Evolutionary conservation across 257 asterid species (phyloP).

Genomic region (Solanum pinnatisectum): DNA sequence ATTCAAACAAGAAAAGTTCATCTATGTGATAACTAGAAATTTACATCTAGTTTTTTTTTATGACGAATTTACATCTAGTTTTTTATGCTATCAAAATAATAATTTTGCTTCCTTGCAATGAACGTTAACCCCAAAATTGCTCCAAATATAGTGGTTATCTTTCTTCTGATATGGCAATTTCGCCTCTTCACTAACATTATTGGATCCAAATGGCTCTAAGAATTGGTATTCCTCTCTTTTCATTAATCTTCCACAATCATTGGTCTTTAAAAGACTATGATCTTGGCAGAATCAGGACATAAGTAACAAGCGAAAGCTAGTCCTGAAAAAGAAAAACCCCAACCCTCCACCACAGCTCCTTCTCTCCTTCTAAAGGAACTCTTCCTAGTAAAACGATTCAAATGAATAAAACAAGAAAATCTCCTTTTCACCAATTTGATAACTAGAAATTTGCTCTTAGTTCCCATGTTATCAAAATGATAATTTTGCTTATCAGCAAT

Average conservation of each 20-base stretch:
- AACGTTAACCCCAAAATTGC: neutral
- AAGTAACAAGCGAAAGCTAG: neutral
- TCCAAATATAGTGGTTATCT: neutral
- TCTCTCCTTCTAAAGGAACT: neutral
- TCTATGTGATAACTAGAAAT: neutral
- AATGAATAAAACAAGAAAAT: neutral
- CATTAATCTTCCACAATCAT: neutral
- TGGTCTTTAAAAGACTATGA: neutral
- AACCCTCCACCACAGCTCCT: neutral
- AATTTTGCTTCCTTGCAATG: neutral
- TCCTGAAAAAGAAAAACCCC: neutral
- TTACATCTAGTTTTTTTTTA: neutral
- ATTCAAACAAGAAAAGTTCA: neutral
- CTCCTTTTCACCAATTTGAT: neutral
- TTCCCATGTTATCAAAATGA: neutral
- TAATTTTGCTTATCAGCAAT: neutral
- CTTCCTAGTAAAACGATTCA: neutral
- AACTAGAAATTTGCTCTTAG: neutral
- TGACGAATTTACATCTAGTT: neutral
- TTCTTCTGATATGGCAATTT: neutral
- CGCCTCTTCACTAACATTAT: neutral
- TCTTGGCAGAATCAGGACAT: neutral
- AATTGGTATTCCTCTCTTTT: neutral
- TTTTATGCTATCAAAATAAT: neutral
- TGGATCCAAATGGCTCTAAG: neutral